Evolutionary conservation across 257 asterid species (phyloP), one percentile per base, ranked within the genome.

Genomic region (Jacaranda mimosifolia): DNA sequence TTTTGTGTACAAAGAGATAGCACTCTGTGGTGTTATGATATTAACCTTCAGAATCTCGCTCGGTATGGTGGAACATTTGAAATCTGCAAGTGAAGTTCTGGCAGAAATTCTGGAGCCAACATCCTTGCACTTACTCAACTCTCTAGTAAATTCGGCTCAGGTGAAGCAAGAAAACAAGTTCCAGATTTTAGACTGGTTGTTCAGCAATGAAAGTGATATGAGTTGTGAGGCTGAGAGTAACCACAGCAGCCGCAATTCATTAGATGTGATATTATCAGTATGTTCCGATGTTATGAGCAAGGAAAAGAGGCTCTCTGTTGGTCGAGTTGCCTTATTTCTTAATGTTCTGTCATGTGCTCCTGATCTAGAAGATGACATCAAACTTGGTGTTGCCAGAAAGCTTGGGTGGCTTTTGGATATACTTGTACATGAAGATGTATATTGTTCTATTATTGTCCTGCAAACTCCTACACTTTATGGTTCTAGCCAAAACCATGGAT

Each of bases 321-420:
- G 97, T 53, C 91, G 90, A 78, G 86, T 90, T 49, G 77, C 84
- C 72, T 82, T 93, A 76, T 90, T 87, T 82, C 86, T 90, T 72
- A 85, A 84, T 85, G 90, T 96, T 70, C 83, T 89, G 75, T 79
- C 80, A 73, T 86, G 91, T 75, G 87, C 94, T 48, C 88, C 90
- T 86, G 97, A 89, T 83, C 77, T 88, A 70, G 99, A 96, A 70
- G 93, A 88, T 74, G 94, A 87, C 58, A 77, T 84, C 80, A 85
- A 82, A 82, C 76, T 84, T 75, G 88, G 90, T 74, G 82, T 93
- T 69, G 88, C 97, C 57, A 78, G 88, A 79, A 96, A 88, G 87
- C 96, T 96, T 62, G 92, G 89, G 58, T 96, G 99, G 99, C 89
- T 96, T 81, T 82, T 96, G 68, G 93, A 91, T 74, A 86, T 81